Base-by-base conservation (phyloP, 2,329 filamentous ascomycete species). In the Cercospora sp. region DNA sequence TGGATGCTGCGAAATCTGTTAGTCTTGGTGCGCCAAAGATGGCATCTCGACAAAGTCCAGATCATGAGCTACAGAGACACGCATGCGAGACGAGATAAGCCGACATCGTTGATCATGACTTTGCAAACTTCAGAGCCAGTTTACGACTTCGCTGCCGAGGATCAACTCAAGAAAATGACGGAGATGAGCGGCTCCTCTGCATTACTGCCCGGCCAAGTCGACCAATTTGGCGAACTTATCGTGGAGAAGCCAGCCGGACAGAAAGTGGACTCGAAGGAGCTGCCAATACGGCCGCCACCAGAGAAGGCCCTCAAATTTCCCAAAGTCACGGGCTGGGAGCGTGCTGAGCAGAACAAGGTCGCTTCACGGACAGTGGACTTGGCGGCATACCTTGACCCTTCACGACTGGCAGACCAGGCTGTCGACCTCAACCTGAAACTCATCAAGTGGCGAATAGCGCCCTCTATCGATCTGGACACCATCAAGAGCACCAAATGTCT, bases 371-470 rank as follows among this genome's bases (percentile, higher is more conserved):
- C 90, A 18, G 92, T 93, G 13, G 93, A 96, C 75, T 84, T 99
- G 8, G 91, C 91, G 20, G 93, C 95, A 74, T 96, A 97, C 74
- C 94, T 99, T 91, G 94, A 99, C 76, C 94, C 95, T 6, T 84
- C 86, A 36, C 89, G 90, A 73, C 84, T 98, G 18, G 95, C 95
- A 23, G 94, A 98, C 77, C 93, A 96, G 78, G 93, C 94, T 0
- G 94, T 98, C 9, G 95, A 99, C 76, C 85, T 99, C 67, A 99
- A 99, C 76, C 84, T 98, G 68, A 98, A 98, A 81, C 86, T 99
- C 67, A 99, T 99, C 90, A 99, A 97, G 81, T 99, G 95, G 95
- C 90, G 95, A 45, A 93, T 99, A 75, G 92, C 93, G 7, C 95
- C 95, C 0, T 89, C 90, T 61, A 86, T 99, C 48, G 87, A 98